Conservation (phyloP, 2,329 filamentous ascomycete species). For the Neonectria hederae region DNA sequence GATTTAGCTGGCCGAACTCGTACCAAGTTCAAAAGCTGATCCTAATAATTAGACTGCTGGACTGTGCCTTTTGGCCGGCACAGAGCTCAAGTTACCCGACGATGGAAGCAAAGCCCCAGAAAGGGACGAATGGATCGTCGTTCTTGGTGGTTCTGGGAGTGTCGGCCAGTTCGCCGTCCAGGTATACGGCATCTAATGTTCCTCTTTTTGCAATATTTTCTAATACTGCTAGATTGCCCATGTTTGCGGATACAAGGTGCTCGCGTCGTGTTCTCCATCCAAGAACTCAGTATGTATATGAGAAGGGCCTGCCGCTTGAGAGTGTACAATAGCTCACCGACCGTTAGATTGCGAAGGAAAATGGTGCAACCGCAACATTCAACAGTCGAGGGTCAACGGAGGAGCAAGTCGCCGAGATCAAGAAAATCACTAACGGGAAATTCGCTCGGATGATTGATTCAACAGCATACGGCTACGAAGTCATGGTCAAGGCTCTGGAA, state of each 20-base stretch:
- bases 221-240: conserved; percentile 43
- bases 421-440: conserved; percentile 45
- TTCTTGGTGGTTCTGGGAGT: conserved; percentile 48
- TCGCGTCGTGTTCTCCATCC: conserved; percentile 48
- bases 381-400: conserved; percentile 42
- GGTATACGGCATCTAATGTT: conserved; percentile 7
- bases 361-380: conserved; percentile 47
- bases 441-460: conserved; percentile 49
- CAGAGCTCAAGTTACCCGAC: conserved; percentile 37
- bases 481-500: conserved; percentile 45
- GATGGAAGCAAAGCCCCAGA: conserved; percentile 20
- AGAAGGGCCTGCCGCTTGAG: too few relatives aligned
- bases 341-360: conserved; percentile 37
- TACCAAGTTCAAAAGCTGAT: neutral
- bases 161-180: conserved; percentile 50
- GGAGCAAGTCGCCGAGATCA: conserved; percentile 46
- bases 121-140: conserved; percentile 49
- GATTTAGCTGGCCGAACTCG: too few relatives aligned
- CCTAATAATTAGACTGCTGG: conserved; percentile 43
- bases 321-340: neutral
- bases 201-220: neutral
- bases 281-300: conserved; percentile 36
- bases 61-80: conserved; percentile 45
- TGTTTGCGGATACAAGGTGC: conserved; percentile 49
- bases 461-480: conserved; percentile 40